Base-by-base conservation (phyloP, 495 filamentous ascomycete genomes). In the Penicillium tannophilum region DNA sequence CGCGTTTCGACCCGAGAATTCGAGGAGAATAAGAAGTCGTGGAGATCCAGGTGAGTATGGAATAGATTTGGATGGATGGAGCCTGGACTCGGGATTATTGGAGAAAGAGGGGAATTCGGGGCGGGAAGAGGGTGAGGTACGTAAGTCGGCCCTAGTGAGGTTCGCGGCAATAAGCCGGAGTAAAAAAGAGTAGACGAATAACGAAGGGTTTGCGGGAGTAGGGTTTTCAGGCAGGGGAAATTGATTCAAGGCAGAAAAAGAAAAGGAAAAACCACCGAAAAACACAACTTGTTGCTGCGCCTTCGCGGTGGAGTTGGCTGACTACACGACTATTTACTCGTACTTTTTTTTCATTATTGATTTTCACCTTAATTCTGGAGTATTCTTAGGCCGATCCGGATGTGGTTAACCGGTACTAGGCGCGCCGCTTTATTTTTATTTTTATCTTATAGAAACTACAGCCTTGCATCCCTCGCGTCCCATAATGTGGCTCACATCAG, bases 281-380 rank as follows among this genome's bases (percentile, higher is more conserved):
- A 28, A 4, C 28, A 28, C n/a, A n/a, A n/a, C 28, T 60, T 52
- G 46, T 58, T 67, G 61, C 66, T 69, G 66, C 66, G 66, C 66
- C 66, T 63, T 66, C 63, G 62, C 64, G 66, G 66, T 65, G 65
- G 65, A 68, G 63, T 39, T 14, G 51, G 51, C 31, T 41, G 12
- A 44, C 42, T 44, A 44, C 19, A 44, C 42, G 42, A 44, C 42
- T 44, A 44, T 36, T 36, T 36, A 12, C 33, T 36, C 33, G 33
- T 36, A 36, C 12, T 36, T 36, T 14, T 6, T 36, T 7, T 5
- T 7, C 4, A 28, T 28, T 28, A 28, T 28, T 28, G 28, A 28
- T 28, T 28, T 28, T 28, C 6, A 28, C 28, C 28, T 28, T 28
- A 28, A 28, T 28, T 28, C 4, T 28, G 28, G 28, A 28, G 6